Percentiles rank a stretch among this genome's conserved stretches.
Conservation (phyloP, 257 asterid species). For the Plantago elongata region DNA sequence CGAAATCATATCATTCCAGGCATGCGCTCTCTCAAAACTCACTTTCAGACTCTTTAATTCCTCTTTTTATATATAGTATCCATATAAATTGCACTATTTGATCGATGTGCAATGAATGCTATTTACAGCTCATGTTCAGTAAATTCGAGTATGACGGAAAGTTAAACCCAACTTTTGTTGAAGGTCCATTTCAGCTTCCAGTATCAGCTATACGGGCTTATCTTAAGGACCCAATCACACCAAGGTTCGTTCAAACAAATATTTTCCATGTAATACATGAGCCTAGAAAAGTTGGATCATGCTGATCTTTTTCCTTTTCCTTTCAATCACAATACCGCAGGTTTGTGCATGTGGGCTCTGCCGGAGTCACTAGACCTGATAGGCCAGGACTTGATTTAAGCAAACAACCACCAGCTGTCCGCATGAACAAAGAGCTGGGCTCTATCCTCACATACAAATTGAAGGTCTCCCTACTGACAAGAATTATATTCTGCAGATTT, state of each 20-base stretch:
- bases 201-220: slow-evolving; percentile 76
- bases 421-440: slow-evolving; percentile 83
- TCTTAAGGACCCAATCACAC: slow-evolving; percentile 70
- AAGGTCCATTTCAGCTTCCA: slow-evolving; percentile 90
- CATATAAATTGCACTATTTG: background rate
- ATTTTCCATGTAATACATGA: slow-evolving; percentile 6
- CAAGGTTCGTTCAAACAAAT: slow-evolving; percentile 44
- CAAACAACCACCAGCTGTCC: slow-evolving; percentile 98
- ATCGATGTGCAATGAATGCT: slow-evolving; percentile 13
- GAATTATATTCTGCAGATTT: background rate
- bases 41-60: background rate
- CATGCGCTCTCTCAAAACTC: slow-evolving; percentile 22
- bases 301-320: background rate
- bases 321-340: slow-evolving; percentile 24
- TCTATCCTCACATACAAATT: slow-evolving; percentile 91
- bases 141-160: slow-evolving; percentile 93
- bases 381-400: slow-evolving; percentile 94
- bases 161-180: slow-evolving; percentile 79
- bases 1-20: slow-evolving; percentile 83
- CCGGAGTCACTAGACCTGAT: slow-evolving; percentile 97
- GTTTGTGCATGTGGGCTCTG: slow-evolving; percentile 91
- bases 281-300: slow-evolving; percentile 7
- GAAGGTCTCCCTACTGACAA: slow-evolving; percentile 44
- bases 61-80: background rate
- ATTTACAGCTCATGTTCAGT: slow-evolving; percentile 89